Evolutionary conservation across 129 eudicot genomes (phyloP).

Genomic region (Oenanthe sinensis): DNA sequence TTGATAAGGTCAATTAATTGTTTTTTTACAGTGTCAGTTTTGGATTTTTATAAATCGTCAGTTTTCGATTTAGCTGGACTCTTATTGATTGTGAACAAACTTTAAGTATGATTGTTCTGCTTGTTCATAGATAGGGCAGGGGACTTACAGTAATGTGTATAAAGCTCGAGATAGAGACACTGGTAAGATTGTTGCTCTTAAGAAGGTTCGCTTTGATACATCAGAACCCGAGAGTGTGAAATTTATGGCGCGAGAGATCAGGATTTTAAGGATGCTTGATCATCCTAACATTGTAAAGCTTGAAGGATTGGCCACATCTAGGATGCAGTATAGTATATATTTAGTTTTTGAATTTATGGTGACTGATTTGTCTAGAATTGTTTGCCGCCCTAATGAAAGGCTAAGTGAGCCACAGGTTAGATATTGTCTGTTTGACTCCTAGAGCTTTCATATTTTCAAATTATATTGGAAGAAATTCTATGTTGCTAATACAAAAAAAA

Average conservation of each 20-base stretch:
- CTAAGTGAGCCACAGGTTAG: conserved; percentile 45
- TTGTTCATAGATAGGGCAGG: conserved; percentile 47
- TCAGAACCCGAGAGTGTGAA: conserved; percentile 68
- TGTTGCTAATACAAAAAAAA: neutral
- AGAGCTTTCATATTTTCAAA: neutral
- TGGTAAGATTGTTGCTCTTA: conserved; percentile 56
- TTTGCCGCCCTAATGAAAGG: conserved; percentile 42
- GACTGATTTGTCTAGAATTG: conserved; percentile 45
- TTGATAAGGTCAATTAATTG: conserved; percentile 42
- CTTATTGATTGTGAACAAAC: neutral
- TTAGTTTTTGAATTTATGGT: conserved; percentile 63
- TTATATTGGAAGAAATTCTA: neutral
- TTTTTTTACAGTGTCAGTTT: neutral
- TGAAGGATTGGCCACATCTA: conserved; percentile 62
- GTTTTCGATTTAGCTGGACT: neutral
- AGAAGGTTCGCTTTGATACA: conserved; percentile 62
- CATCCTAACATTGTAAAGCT: conserved; percentile 73
- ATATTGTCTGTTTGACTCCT: neutral
- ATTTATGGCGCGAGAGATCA: conserved; percentile 72
- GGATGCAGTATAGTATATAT: conserved; percentile 58
- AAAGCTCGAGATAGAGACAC: conserved; percentile 63
- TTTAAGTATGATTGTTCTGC: neutral
- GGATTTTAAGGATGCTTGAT: conserved; percentile 50
- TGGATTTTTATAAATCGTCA: neutral
- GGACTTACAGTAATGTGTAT: conserved; percentile 71